phyloP scores from a whole-genome alignment of 2,329 filamentous ascomycete genomes.

The Sporothrix curviconia region DNA sequence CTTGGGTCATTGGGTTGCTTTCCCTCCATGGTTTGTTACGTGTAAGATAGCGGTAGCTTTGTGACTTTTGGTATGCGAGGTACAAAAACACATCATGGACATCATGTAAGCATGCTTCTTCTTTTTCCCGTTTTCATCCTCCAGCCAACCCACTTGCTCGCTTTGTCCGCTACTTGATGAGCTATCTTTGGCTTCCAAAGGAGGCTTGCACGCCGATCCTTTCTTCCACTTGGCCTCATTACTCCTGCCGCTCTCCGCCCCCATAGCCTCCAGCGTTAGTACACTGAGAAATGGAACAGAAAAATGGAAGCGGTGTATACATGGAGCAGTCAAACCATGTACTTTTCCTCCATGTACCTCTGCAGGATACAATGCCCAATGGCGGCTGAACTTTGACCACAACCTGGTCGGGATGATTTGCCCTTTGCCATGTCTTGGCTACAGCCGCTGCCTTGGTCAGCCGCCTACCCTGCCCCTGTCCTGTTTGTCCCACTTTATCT shows the following conservation, averaged over 20 bases:
- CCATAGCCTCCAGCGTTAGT: background rate
- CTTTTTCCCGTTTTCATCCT: background rate
- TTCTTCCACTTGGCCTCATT: background rate
- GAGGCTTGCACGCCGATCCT: slow-evolving; percentile 3
- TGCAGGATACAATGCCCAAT: slow-evolving; percentile 14
- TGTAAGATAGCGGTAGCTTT: background rate
- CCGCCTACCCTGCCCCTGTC: slow-evolving; percentile 8
- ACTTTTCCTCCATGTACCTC: slow-evolving; percentile 5
- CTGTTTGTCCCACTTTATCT: slow-evolving; percentile 1
- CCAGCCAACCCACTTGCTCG: background rate
- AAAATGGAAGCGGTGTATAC: background rate
- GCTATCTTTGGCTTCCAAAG: slow-evolving; percentile 8
- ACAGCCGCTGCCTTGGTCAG: slow-evolving; percentile 19
- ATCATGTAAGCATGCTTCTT: too few species aligned
- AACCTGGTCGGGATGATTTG: slow-evolving; percentile 19
- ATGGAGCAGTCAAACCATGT: background rate
- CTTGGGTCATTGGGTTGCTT: background rate
- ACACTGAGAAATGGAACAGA: background rate
- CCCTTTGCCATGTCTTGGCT: slow-evolving; percentile 5
- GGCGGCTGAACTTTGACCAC: slow-evolving; percentile 24
- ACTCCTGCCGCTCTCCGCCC: background rate
- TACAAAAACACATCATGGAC: too few species aligned
- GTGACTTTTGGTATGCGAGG: too few species aligned
- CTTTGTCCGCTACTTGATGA: background rate
- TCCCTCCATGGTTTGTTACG: background rate